Conservation (phyloP, 768 basidiomycete genomes). For the Lentinula guzmanii region DNA sequence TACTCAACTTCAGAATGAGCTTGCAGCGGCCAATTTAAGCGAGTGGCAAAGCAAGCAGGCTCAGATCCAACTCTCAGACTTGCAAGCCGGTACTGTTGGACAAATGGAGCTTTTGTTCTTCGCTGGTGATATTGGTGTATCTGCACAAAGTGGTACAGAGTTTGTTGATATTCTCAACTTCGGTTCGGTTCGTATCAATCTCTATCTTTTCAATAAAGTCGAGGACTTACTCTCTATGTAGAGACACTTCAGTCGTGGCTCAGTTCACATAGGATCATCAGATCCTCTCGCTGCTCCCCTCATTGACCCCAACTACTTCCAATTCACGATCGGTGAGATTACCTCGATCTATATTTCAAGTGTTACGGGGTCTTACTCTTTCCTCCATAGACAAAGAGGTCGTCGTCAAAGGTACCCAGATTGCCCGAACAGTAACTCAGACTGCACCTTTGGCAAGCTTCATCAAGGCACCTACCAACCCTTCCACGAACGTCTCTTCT, state of each 20-base stretch:
- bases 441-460: neutral
- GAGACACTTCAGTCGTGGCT: conserved; percentile 4
- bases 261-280: conserved; percentile 10
- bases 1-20: neutral
- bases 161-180: conserved; percentile 1
- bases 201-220: neutral
- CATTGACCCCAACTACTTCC: conserved; percentile 20
- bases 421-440: neutral
- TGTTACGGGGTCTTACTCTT: neutral
- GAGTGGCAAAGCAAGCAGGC: neutral
- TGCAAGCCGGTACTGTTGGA: neutral
- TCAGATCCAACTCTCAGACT: neutral
- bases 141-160: neutral
- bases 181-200: neutral
- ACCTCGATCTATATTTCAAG: neutral
- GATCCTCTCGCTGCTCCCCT: conserved; percentile 15
- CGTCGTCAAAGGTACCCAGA: neutral
- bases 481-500: neutral
- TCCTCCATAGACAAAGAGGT: neutral
- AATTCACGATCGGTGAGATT: conserved; percentile 17
- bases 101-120: conserved; percentile 2
- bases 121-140: neutral
- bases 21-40: neutral
- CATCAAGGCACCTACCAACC: neutral
- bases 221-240: neutral